Percentiles rank a stretch among this genome's conserved stretches.
Conservation (phyloP, 805 yeast species). For the Starmerella scarabaei region DNA sequence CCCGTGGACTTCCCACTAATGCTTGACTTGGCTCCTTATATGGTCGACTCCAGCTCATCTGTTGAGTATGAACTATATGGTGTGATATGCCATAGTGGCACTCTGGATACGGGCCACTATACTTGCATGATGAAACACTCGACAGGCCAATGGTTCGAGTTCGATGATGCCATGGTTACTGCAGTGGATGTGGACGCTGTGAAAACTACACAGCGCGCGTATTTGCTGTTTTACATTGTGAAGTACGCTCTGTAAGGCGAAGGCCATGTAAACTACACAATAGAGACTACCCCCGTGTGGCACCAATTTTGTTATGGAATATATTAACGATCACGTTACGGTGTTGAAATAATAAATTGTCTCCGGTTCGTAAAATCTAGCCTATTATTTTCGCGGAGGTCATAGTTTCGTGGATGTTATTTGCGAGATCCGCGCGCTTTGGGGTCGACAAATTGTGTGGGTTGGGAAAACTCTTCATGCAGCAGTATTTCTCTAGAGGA, state of each 20-base stretch:
- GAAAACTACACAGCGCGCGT: conserved; percentile 51
- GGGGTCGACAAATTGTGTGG: no score
- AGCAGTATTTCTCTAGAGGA: conserved; percentile 24
- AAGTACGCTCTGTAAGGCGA: conserved; percentile 23
- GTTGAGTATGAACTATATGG: conserved; percentile 74
- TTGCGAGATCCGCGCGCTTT: no score
- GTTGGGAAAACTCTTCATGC: conserved; percentile 1
- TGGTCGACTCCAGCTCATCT: no score
- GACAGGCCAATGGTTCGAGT: conserved; percentile 56
- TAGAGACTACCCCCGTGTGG: no score
- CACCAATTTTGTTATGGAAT: no score
- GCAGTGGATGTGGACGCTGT: conserved; percentile 54
- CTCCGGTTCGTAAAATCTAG: no score
- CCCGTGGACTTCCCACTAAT: conserved; percentile 61
- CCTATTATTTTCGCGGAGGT: no score
- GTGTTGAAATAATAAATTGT: no score
- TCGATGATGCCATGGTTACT: conserved; percentile 78
- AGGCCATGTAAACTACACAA: no score
- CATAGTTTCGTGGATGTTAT: no score
- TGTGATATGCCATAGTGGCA: conserved; percentile 78
- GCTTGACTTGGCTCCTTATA: conserved; percentile 57
- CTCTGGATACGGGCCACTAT: conserved; percentile 93
- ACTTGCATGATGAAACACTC: conserved; percentile 52
- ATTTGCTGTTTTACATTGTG: conserved; percentile 42
- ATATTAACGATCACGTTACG: no score